Base-by-base conservation (phyloP, 2,329 filamentous ascomycete genomes). In the Botrytis galanthina region DNA sequence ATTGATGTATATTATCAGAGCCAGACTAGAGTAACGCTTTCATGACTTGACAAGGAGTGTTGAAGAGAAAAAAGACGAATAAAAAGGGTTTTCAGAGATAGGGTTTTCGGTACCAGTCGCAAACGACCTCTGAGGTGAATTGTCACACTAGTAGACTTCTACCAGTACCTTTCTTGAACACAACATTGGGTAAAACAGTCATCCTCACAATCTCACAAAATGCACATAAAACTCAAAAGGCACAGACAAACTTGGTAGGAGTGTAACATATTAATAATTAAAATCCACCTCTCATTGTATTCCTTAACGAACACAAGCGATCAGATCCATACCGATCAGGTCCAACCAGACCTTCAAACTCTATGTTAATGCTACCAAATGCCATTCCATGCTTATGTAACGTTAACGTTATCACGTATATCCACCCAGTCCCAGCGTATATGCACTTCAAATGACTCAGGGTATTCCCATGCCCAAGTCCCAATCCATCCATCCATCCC, bases 181-280 rank as follows among this genome's bases (percentile, higher is more conserved):
- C 12, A 54, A n/a, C n/a, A 54, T n/a, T n/a, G 6, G 48, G 10
- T n/a, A 16, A 8, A 54, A 54, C 12, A n/a, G 4, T 57, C n/a
- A 2, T 32, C n/a, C 14, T 29, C n/a, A 32, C 12, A 57, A 9
- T 18, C 51, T 57, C 51, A 57, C 51, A 57, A 8, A 18, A 54
- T n/a, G 18, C 4, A 14, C 32, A 54, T 6, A 26, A 42, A 42
- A 32, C 0, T 32, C 62, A 48, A 8, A 26, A 42, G n/a, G 44
- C 29, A 67, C 32, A 26, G n/a, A 16, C 10, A 42, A 16, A 57
- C 20, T 57, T 54, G 48, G 48, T 54, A 32, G 66, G 16, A 44
- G 66, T 69, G 66, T 48, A 69, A 57, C 61, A 35, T 72, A 72
- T 67, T 72, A 72, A 67, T 57, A 46, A 72, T 72, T 67, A 67